A percentile compares a stretch with the other conserved stretches of the same genome.
Evolutionary conservation across 2,329 filamentous ascomycete genomes (phyloP).

Genomic region (Diaporthe longicolla): DNA sequence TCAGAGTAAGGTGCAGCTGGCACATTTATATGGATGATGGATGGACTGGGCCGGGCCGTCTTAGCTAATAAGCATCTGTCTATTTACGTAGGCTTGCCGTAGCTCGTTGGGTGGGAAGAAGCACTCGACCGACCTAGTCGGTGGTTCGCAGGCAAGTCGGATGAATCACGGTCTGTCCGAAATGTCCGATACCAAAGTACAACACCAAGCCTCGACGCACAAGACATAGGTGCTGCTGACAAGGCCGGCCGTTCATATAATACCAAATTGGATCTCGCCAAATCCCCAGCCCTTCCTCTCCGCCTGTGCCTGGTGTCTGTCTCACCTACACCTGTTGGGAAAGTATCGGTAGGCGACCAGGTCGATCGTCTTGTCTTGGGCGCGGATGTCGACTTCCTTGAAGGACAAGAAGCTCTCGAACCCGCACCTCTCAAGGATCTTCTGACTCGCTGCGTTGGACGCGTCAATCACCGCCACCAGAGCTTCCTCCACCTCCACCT

Average conservation of each 20-base stretch:
- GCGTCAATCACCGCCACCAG: constrained; percentile 63
- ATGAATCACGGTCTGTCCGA: constrained; percentile 35
- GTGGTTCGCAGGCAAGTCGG: constrained; percentile 14
- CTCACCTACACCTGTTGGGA: constrained; percentile 48
- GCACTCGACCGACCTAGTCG: not conserved
- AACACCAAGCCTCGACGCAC: not conserved
- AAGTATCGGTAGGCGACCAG: constrained; percentile 47
- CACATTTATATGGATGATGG: not conserved
- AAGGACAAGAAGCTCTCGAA: constrained; percentile 59
- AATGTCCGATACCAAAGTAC: constrained; percentile 36
- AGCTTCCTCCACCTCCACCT: constrained; percentile 53
- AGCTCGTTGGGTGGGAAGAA: not conserved
- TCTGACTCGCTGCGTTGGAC: constrained; percentile 66
- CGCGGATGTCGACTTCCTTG: constrained; percentile 46
- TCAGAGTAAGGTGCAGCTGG: not conserved
- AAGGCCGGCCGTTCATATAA: not conserved
- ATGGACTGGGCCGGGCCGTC: not conserved
- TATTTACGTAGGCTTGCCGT: too few species aligned
- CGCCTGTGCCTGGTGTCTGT: not conserved
- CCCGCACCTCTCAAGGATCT: constrained; percentile 69
- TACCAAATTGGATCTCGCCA: too few species aligned
- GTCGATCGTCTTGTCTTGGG: constrained; percentile 37
- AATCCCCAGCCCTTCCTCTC: not conserved
- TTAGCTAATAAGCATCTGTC: not conserved
- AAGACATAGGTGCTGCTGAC: not conserved